Base-by-base conservation (phyloP, 2,329 filamentous ascomycete species). In the Chaetomiaceae sp. region DNA sequence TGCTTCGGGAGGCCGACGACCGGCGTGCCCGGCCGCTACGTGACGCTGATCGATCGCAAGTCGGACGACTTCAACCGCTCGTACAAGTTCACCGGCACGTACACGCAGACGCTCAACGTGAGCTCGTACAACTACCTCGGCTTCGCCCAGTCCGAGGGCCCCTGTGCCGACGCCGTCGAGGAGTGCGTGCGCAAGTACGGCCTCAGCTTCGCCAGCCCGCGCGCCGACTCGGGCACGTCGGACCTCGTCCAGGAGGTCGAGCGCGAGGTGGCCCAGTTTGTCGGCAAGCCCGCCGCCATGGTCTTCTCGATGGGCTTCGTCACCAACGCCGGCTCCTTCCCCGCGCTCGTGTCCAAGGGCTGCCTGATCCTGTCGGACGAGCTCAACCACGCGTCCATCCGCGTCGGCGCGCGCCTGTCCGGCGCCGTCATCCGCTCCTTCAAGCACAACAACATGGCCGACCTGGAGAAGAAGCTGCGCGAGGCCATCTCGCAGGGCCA, bases 91-190 rank as follows among this genome's bases (percentile, higher is more conserved):
- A 90, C 87, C 2, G 93, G 93, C 48, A 95, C 88, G 38, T 84
- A 81, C 49, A 97, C 91, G 1, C 88, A 98, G 68, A 97, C 93
- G 0, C 73, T 98, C 59, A 98, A 98, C 70, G 86, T 98, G 84
- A 96, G 91, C 72, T 98, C 93, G 1, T 98, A 98, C 77, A 98
- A 98, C 69, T 98, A 98, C 64, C 86, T 98, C 19, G 93, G 93
- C 35, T 98, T 98, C 60, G 93, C 93, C 42, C 93, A 98, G 66
- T 96, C 93, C 0, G 90, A 97, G 56, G 93, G 93, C 10, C 91
- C 93, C 33, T 98, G 93, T 62, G 93, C 93, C 38, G 91, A 97
- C 65, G 84, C 87, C 12, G 88, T 91, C 4, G 93, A 98, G 70
- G 84, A 90, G 38, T 80, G 79, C 38, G 81, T 95, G 54, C 83